These are phyloP conservation scores for Cruciata laevipes DNA, from an alignment of 257 asterid genomes.

Conservation along the genomic window DNA sequence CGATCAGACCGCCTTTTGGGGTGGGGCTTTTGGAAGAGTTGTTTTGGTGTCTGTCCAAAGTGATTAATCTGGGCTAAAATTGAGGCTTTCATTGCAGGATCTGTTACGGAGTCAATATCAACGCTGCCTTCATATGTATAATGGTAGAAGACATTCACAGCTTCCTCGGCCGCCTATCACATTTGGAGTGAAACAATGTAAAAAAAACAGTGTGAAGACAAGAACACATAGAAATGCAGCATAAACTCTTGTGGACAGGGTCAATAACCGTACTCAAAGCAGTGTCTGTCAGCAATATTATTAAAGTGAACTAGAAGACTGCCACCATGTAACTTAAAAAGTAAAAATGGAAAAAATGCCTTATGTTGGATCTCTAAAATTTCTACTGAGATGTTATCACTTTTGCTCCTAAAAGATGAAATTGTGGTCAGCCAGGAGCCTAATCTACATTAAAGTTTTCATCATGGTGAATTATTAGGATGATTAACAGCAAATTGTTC, in stretches of 20 bases:
- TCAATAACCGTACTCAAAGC: neutral
- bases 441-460: neutral
- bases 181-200: slow-evolving; percentile 15
- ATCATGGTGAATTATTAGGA: neutral
- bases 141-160: slow-evolving; percentile 96
- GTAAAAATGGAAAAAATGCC: neutral
- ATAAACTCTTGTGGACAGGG: neutral
- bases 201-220: neutral
- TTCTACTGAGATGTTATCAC: neutral
- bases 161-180: slow-evolving; percentile 93
- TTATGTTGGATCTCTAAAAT: neutral
- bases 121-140: slow-evolving; percentile 98
- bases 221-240: neutral
- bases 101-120: slow-evolving; percentile 89
- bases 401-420: neutral
- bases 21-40: slow-evolving; percentile 80
- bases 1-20: slow-evolving; percentile 83
- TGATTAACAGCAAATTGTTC: neutral
- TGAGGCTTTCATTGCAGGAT: slow-evolving; percentile 99
- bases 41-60: slow-evolving; percentile 99
- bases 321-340: neutral
- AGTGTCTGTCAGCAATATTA: too few species aligned
- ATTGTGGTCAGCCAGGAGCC: neutral
- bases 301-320: neutral
- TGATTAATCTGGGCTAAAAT: slow-evolving; percentile 97